A percentile compares a stretch with the other conserved stretches of the same genome.
Conservation (phyloP, 768 basidiomycete genomes). For the Psilocybe cubensis region DNA sequence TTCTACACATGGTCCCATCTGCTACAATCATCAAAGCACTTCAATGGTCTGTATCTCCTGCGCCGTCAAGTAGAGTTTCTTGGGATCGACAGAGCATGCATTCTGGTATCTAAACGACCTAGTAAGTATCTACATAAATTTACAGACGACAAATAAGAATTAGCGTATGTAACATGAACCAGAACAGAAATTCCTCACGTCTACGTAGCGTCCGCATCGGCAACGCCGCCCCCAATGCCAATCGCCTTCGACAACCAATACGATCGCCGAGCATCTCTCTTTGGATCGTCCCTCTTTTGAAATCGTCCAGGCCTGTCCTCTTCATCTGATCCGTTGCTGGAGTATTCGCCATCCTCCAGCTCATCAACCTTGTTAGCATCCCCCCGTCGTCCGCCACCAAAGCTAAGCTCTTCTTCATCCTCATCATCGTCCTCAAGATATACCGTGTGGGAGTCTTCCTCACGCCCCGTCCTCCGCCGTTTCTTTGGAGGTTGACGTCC, state of each 20-base stretch:
- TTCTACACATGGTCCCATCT: too few species aligned
- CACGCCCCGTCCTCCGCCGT: slow-evolving; percentile 44
- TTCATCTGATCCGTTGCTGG: slow-evolving; percentile 15
- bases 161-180: neutral
- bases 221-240: slow-evolving; percentile 33
- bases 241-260: slow-evolving; percentile 64
- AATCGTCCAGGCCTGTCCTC: slow-evolving; percentile 5
- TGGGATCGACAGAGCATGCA: too few species aligned
- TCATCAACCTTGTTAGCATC: slow-evolving; percentile 46
- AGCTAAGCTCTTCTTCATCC: slow-evolving; percentile 24
- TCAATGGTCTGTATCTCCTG: too few species aligned
- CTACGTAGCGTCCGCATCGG: slow-evolving; percentile 23
- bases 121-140: too few species aligned
- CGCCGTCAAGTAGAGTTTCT: too few species aligned
- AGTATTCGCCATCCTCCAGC: slow-evolving; percentile 25
- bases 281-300: slow-evolving; percentile 15
- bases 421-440: slow-evolving; percentile 57
- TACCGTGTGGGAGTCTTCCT: slow-evolving; percentile 43
- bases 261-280: slow-evolving; percentile 43
- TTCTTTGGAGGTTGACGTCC: slow-evolving; percentile 51
- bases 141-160: too few species aligned
- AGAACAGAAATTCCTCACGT: neutral
- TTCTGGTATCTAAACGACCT: too few species aligned
- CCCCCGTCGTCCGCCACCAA: slow-evolving; percentile 23
- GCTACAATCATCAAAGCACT: too few species aligned